Percentiles rank a stretch among this genome's conserved stretches.
Conservation (phyloP, 2,329 filamentous ascomycete species). For the Fusarium floridanum region DNA sequence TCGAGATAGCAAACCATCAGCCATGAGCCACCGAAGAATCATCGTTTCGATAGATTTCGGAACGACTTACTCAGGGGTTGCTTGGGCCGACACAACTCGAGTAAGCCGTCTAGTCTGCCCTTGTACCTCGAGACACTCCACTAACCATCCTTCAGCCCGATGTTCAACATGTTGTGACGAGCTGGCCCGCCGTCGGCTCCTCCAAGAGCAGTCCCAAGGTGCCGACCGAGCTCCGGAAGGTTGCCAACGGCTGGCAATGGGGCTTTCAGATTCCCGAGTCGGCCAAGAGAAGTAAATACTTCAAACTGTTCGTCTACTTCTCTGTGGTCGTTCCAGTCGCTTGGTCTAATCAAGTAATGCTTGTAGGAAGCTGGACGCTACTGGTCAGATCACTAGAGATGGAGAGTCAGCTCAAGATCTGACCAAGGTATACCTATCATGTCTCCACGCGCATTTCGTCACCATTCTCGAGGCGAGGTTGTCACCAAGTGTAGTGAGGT, state of each 20-base stretch:
- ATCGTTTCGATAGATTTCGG: constrained; percentile 69
- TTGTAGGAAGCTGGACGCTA: constrained; percentile 53
- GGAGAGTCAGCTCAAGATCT: constrained; percentile 53
- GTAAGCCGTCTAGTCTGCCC: constrained; percentile 44
- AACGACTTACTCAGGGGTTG: constrained; percentile 68
- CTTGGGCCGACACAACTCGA: constrained; percentile 61
- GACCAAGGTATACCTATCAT: constrained; percentile 59
- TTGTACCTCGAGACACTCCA: constrained; percentile 9
- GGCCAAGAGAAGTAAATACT: constrained; percentile 57
- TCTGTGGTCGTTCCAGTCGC: not conserved
- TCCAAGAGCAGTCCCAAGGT: constrained; percentile 59
- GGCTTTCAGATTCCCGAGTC: constrained; percentile 62
- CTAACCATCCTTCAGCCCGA: constrained; percentile 52
- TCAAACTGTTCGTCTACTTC: constrained; percentile 60
- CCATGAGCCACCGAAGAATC: constrained; percentile 56
- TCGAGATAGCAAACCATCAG: constrained; percentile 31
- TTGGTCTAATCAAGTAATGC: constrained; percentile 25
- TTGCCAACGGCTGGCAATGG: constrained; percentile 60
- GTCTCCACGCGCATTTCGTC: constrained; percentile 63
- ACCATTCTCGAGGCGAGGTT: constrained; percentile 58
- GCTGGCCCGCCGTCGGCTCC: constrained; percentile 57
- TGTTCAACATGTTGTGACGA: constrained; percentile 57
- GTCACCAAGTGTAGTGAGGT: constrained; percentile 56
- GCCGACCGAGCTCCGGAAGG: constrained; percentile 62
- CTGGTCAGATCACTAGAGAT: constrained; percentile 46